Conservation (phyloP, 495 filamentous ascomycete species). For the Aspergillus steynii region DNA sequence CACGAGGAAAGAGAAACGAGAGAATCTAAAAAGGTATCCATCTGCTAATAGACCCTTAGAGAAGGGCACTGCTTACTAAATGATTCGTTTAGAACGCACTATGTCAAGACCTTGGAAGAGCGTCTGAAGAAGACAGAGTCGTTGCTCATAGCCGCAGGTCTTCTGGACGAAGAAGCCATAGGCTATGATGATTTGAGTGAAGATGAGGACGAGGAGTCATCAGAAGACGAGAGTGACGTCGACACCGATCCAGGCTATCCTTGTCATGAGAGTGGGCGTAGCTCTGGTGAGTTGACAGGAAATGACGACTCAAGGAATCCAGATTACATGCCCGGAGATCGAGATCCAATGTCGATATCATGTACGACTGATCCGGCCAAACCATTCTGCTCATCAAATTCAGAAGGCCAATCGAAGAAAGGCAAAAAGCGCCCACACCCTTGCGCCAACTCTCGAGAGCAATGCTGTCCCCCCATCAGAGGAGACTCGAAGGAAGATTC, state of each 20-base stretch:
- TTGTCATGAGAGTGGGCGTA: conserved; percentile 3
- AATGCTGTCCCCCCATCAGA: conserved; percentile 45
- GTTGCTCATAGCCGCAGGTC: conserved; percentile 77
- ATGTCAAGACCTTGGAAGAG: conserved; percentile 90
- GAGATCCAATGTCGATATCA: neutral
- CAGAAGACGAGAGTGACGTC: conserved; percentile 60
- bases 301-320: conserved; percentile 5
- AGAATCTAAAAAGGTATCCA: conserved; percentile 80
- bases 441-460: conserved; percentile 43
- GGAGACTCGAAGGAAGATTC: conserved; percentile 85
- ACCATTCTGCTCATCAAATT: neutral
- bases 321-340: neutral
- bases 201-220: conserved; percentile 49
- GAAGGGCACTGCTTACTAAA: conserved; percentile 8
- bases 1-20: conserved; percentile 85
- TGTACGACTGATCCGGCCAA: neutral
- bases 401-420: conserved; percentile 6
- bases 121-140: conserved; percentile 84
- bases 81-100: conserved; percentile 68
- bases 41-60: conserved; percentile 4
- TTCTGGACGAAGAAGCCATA: conserved; percentile 74
- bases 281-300: neutral
- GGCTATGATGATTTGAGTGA: conserved; percentile 37
- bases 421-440: conserved; percentile 24
- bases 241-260: conserved; percentile 39